phyloP scores from a whole-genome alignment of 768 basidiomycete genomes.

The Leccinum barrowsii region DNA sequence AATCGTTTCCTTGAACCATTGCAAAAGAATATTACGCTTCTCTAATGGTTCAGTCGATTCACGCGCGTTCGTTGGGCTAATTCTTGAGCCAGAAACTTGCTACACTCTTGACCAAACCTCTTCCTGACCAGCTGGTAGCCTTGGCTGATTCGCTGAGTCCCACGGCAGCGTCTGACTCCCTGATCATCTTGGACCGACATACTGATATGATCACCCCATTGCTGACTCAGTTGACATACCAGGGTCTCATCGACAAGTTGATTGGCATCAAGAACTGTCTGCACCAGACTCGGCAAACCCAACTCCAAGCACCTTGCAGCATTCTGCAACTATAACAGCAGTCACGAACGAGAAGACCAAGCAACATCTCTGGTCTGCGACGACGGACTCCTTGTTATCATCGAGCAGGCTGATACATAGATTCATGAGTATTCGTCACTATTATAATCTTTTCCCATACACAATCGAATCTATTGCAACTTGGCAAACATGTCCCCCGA shows the following conservation, averaged over 20 bases:
- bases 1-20: constrained; percentile 89
- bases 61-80: constrained; percentile 9
- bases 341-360: too few species aligned
- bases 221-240: constrained; percentile 52
- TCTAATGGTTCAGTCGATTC: constrained; percentile 36
- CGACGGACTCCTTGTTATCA: background rate
- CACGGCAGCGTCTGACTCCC: constrained; percentile 70
- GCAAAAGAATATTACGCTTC: constrained; percentile 90
- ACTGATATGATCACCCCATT: constrained; percentile 70
- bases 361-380: too few species aligned
- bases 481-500: too few species aligned
- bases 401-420: too few species aligned
- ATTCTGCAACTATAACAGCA: too few species aligned
- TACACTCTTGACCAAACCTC: constrained; percentile 61
- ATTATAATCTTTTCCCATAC: too few species aligned
- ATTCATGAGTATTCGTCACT: too few species aligned
- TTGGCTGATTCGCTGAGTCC: constrained; percentile 41
- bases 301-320: too few species aligned
- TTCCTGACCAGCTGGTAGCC: constrained; percentile 39
- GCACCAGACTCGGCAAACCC: too few species aligned
- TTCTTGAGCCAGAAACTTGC: constrained; percentile 60
- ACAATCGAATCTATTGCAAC: too few species aligned
- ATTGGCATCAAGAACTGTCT: too few species aligned
- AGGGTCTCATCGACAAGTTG: too few species aligned
- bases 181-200: constrained; percentile 86